Percentiles rank a stretch among this genome's conserved stretches.
Evolutionary conservation across 345 rosid genomes (phyloP).

Genomic region (Moringa oleifera): DNA sequence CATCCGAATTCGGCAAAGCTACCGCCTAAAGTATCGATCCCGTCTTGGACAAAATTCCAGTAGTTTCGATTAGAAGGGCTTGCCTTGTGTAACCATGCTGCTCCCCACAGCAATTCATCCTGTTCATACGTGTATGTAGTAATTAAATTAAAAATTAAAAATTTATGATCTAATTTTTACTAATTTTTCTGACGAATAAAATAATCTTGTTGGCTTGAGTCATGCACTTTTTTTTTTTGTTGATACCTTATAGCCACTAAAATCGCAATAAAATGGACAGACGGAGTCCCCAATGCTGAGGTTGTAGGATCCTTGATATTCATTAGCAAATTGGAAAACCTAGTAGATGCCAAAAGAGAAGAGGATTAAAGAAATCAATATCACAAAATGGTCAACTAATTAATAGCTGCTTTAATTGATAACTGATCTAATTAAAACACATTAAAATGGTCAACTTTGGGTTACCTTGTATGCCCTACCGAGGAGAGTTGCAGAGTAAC

Average conservation of each 20-base stretch:
- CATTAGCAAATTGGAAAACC: constrained; percentile 61
- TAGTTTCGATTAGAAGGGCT: too few relatives aligned
- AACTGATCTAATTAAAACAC: too few relatives aligned
- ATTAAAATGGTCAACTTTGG: too few relatives aligned
- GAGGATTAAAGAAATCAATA: too few relatives aligned
- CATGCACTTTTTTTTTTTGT: too few relatives aligned
- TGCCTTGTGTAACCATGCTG: constrained; percentile 58
- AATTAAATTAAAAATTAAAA: too few relatives aligned
- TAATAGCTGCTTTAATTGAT: too few relatives aligned
- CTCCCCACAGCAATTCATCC: constrained; percentile 74
- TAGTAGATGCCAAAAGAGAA: constrained; percentile 11
- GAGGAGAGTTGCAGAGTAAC: constrained; percentile 36
- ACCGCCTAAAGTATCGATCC: constrained; percentile 4
- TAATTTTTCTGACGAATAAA: too few relatives aligned
- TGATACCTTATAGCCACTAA: constrained; percentile 45
- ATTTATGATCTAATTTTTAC: neutral
- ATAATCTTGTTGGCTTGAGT: too few relatives aligned
- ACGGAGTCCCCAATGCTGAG: constrained; percentile 30
- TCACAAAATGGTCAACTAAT: too few relatives aligned
- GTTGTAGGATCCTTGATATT: constrained; percentile 52
- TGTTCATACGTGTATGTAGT: too few relatives aligned
- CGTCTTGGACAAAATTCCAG: constrained; percentile 22
- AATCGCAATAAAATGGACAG: constrained; percentile 63
- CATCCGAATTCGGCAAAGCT: constrained; percentile 48
- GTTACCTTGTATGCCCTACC: constrained; percentile 34